Conservation (phyloP, 176 grass and related monocot genomes). For the Rhynchospora pubera region DNA sequence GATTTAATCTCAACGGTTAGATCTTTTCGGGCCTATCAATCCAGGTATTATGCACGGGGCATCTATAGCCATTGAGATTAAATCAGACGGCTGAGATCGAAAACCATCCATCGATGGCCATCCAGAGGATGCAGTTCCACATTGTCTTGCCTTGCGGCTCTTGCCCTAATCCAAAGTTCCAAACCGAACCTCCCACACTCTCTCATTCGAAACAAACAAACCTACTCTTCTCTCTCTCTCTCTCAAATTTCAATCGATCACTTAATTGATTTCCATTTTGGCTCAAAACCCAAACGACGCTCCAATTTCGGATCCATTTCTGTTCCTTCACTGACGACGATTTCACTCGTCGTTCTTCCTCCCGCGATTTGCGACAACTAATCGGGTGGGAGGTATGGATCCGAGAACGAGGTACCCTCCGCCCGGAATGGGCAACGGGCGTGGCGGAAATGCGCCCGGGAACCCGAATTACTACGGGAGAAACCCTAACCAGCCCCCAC, state of each 20-base stretch:
- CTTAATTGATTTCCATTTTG: conserved; percentile 12
- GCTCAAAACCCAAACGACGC: not conserved
- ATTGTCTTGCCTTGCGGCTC: not conserved
- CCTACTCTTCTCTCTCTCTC: conserved; percentile 2
- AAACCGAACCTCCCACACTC: not conserved
- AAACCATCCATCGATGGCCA: too few species aligned
- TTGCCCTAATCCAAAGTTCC: conserved; percentile 49
- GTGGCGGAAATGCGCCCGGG: conserved; percentile 27
- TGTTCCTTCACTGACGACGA: conserved; percentile 9
- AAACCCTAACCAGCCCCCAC: conserved; percentile 33
- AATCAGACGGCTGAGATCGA: too few species aligned
- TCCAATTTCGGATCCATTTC: not conserved
- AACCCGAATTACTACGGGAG: conserved; percentile 57
- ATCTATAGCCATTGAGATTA: too few species aligned
- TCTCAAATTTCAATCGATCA: not conserved
- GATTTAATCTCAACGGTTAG: too few species aligned
- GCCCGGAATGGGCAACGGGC: conserved; percentile 54
- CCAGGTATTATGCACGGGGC: too few species aligned
- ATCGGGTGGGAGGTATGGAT: conserved; percentile 39
- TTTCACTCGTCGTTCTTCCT: not conserved
- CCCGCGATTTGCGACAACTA: not conserved
- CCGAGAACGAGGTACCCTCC: conserved; percentile 49
- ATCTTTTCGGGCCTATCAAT: too few species aligned
- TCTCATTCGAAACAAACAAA: conserved; percentile 10
- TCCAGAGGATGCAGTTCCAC: too few species aligned